Percentiles rank a stretch among this genome's conserved stretches.
Conservation (phyloP, 495 filamentous ascomycete genomes). For the Penicillium mononematosum region DNA sequence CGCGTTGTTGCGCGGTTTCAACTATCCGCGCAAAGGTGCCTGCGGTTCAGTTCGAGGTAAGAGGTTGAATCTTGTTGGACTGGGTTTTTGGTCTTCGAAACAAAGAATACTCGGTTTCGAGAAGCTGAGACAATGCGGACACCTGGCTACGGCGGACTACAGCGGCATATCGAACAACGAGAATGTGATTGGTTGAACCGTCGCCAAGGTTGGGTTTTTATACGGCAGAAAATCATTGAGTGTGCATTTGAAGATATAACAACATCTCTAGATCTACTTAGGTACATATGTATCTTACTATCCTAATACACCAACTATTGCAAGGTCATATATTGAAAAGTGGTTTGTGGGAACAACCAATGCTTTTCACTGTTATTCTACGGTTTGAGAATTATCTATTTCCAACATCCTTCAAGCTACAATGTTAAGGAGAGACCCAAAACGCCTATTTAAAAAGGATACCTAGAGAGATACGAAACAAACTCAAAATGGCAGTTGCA, state of each 20-base stretch:
- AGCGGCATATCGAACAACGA: not conserved
- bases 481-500: not conserved
- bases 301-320: not conserved
- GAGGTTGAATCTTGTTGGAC: not conserved
- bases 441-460: not conserved
- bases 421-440: not conserved
- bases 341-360: not conserved
- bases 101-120: constrained; percentile 6
- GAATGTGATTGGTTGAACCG: not conserved
- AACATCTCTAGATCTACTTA: not conserved
- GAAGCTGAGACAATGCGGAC: constrained; percentile 4
- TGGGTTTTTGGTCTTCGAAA: not conserved
- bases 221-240: not conserved
- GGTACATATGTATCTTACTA: not conserved
- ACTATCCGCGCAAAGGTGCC: not conserved
- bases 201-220: not conserved
- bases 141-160: not conserved
- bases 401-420: not conserved
- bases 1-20: not conserved
- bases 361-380: not conserved
- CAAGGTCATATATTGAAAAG: not conserved
- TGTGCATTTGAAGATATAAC: not conserved
- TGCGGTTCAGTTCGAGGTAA: not conserved
- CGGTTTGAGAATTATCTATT: not conserved
- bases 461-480: not conserved